These are phyloP conservation scores for Larix kaempferi DNA, from an alignment of 75 land plant genomes.

Conservation along the genomic window DNA sequence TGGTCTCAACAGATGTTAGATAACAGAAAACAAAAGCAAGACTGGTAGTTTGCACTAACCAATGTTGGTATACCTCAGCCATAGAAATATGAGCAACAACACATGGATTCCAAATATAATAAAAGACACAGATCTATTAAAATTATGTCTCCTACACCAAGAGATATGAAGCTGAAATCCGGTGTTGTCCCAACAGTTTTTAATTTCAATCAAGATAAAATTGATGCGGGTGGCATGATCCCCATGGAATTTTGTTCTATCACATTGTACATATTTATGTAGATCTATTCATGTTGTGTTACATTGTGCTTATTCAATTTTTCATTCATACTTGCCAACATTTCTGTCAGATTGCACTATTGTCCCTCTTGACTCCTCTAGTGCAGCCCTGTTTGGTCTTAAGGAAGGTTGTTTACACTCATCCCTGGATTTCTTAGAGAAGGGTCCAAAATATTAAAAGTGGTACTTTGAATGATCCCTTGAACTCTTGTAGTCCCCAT, in stretches of 20 bases:
- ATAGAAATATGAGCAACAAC: too few species aligned
- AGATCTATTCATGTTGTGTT: background rate
- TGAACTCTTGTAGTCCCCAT: slow-evolving; percentile 35
- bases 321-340: background rate
- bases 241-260: background rate
- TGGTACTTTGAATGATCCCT: slow-evolving; percentile 33
- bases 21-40: too few species aligned
- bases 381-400: background rate
- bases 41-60: too few species aligned
- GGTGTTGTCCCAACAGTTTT: too few species aligned
- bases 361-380: background rate
- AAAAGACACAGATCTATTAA: too few species aligned
- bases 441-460: background rate
- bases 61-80: too few species aligned
- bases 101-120: too few species aligned
- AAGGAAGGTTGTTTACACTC: background rate
- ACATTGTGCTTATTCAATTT: background rate
- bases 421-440: background rate
- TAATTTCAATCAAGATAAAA: too few species aligned
- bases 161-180: too few species aligned
- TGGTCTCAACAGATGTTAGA: too few species aligned
- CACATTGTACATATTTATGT: background rate
- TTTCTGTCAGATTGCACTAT: slow-evolving; percentile 1
- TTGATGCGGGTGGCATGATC: too few species aligned
- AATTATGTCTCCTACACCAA: too few species aligned